Evolutionary conservation across 306 rosid species (phyloP).

Genomic region (Malus sylvestris): DNA sequence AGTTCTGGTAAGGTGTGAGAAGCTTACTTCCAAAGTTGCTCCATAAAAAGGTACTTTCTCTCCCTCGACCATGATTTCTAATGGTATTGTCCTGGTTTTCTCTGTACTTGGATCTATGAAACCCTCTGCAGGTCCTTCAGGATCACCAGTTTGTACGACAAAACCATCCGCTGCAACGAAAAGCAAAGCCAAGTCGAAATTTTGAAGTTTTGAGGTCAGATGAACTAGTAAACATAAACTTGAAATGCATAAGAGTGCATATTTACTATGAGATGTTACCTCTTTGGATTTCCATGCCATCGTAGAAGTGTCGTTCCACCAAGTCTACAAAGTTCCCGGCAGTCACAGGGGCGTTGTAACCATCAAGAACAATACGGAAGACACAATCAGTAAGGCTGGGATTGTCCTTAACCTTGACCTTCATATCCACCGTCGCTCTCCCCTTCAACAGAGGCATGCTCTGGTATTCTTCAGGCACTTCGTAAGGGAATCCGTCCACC

Average conservation of each 20-base stretch:
- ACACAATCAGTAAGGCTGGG: constrained; percentile 74
- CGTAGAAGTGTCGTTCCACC: constrained; percentile 89
- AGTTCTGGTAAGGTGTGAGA: not conserved
- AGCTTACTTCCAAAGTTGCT: constrained; percentile 80
- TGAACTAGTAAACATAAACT: not conserved
- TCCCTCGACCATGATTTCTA: constrained; percentile 68
- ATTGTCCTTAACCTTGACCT: constrained; percentile 95
- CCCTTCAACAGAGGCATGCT: constrained; percentile 87
- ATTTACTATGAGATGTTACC: constrained; percentile 38
- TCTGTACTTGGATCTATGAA: constrained; percentile 94
- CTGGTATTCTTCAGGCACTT: constrained; percentile 80
- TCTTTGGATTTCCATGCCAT: constrained; percentile 98
- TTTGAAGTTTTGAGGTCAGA: not conserved
- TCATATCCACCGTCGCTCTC: constrained; percentile 96
- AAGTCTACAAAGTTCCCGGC: constrained; percentile 91
- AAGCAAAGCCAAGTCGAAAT: not conserved
- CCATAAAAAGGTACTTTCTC: constrained; percentile 89
- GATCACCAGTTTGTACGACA: constrained; percentile 97
- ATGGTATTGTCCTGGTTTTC: constrained; percentile 75
- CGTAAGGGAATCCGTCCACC: constrained; percentile 92
- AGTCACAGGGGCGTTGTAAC: constrained; percentile 89
- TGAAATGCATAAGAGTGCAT: not conserved
- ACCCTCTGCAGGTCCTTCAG: constrained; percentile 99
- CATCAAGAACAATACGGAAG: constrained; percentile 88
- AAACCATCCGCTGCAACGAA: constrained; percentile 79